Evolutionary conservation across 2,329 filamentous ascomycete species (phyloP).

Genomic region (Diaporthe sp.): DNA sequence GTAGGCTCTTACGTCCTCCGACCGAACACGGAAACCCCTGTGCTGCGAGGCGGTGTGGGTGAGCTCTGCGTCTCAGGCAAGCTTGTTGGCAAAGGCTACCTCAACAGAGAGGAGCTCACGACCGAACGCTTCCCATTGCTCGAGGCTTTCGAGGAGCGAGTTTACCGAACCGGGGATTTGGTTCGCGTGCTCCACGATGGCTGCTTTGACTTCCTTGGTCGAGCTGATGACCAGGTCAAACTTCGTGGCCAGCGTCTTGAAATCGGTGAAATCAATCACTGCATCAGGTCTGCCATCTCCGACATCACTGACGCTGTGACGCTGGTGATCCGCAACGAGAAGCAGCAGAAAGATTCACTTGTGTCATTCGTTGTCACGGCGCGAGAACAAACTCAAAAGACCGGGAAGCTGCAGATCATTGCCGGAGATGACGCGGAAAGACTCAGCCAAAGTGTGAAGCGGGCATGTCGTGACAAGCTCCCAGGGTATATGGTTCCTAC

Average conservation of each 20-base stretch:
- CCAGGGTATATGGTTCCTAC: conserved; percentile 94
- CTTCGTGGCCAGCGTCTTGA: conserved; percentile 90
- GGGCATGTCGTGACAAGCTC: conserved; percentile 77
- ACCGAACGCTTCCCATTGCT: conserved; percentile 80
- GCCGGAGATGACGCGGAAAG: conserved; percentile 51
- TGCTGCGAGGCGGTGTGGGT: conserved; percentile 83
- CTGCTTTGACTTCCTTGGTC: conserved; percentile 88
- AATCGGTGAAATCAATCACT: conserved; percentile 90
- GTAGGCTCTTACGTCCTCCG: conserved; percentile 86
- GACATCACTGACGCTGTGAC: conserved; percentile 80
- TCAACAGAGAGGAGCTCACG: conserved; percentile 85
- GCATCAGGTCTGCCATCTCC: conserved; percentile 73
- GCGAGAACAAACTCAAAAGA: neutral
- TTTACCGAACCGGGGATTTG: conserved; percentile 92
- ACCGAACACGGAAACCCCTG: conserved; percentile 77
- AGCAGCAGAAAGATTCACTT: conserved; percentile 84
- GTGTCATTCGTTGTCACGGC: conserved; percentile 77
- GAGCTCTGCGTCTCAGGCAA: conserved; percentile 91
- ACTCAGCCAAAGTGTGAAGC: conserved; percentile 63
- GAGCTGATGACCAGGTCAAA: conserved; percentile 93
- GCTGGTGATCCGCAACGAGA: conserved; percentile 78
- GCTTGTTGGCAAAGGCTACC: conserved; percentile 90
- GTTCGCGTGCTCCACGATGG: conserved; percentile 85
- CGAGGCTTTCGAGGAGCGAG: conserved; percentile 65
- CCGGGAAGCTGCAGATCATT: conserved; percentile 45